A percentile compares a stretch with the other conserved stretches of the same genome.
Conservation (phyloP, 345 rosid genomes). For the Reutealis trisperma region DNA sequence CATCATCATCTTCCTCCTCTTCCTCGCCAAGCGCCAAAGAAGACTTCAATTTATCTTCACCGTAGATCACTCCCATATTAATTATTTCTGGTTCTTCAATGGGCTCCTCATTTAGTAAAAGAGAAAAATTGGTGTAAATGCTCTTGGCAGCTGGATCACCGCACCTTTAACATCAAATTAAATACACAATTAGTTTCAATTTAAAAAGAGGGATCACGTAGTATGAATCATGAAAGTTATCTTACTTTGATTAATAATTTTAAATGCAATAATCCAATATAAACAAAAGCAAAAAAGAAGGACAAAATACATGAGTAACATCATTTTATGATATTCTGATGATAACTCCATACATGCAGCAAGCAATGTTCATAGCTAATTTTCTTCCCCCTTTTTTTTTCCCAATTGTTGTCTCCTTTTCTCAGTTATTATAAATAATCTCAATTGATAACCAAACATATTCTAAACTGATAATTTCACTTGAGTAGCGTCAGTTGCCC, state of each 20-base stretch:
- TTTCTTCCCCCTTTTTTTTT: background rate
- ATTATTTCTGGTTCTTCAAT: conserved; percentile 70
- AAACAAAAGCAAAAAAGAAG: background rate
- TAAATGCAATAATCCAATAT: background rate
- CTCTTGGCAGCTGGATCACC: conserved; percentile 68
- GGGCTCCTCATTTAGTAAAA: conserved; percentile 66
- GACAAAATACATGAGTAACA: background rate
- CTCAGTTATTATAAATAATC: background rate
- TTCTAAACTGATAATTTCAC: background rate
- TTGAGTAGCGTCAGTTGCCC: background rate
- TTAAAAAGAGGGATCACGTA: background rate
- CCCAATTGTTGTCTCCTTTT: background rate
- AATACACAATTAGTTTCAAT: background rate
- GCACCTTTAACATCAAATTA: conserved; percentile 50
- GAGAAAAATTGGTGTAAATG: conserved; percentile 73
- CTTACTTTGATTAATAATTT: background rate
- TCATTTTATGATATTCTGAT: background rate
- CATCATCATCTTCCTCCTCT: conserved; percentile 37
- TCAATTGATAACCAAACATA: background rate
- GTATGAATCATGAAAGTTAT: background rate
- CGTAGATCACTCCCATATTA: conserved; percentile 49
- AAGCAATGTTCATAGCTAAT: background rate
- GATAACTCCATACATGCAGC: background rate
- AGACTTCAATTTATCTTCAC: conserved; percentile 35
- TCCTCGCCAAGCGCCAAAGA: conserved; percentile 17